These are phyloP conservation scores for Verticillium dahliae DNA, from an alignment of 2,329 filamentous ascomycete genomes.

Conservation along the genomic window DNA sequence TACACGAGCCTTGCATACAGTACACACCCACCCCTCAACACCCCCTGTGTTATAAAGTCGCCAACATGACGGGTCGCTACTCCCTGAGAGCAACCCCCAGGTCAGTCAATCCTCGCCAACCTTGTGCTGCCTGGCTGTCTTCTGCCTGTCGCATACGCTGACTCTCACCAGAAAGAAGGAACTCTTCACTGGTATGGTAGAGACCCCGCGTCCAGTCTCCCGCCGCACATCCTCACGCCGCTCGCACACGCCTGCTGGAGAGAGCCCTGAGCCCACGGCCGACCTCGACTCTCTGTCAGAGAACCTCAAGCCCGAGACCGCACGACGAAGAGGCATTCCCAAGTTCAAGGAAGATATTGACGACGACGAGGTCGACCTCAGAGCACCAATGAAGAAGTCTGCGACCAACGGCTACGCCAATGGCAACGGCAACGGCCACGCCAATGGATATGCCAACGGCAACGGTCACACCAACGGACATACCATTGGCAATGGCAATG, in stretches of 20 bases:
- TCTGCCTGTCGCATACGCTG: neutral
- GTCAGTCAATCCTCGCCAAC: constrained; percentile 16
- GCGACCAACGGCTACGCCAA: constrained; percentile 15
- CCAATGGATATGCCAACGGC: constrained; percentile 22
- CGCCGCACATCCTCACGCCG: constrained; percentile 38
- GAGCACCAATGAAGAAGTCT: neutral
- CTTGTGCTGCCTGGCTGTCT: neutral
- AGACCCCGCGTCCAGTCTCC: constrained; percentile 35
- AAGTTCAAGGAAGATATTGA: constrained; percentile 46
- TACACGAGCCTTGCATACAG: constrained; percentile 12
- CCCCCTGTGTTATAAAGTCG: constrained; percentile 2
- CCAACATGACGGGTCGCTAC: constrained; percentile 29
- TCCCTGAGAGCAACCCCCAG: constrained; percentile 30
- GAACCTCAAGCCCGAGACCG: neutral
- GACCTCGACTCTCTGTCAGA: constrained; percentile 7
- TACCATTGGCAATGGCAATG: constrained; percentile 21
- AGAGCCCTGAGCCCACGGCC: constrained; percentile 23
- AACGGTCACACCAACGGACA: constrained; percentile 16
- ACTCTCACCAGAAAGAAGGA: constrained; percentile 46
- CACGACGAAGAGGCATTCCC: constrained; percentile 36
- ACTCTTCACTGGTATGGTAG: constrained; percentile 55
- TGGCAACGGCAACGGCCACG: constrained; percentile 21
- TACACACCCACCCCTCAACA: constrained; percentile 1
- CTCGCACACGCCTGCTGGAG: constrained; percentile 32
- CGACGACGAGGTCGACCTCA: constrained; percentile 26